Base-by-base conservation (phyloP, 352 stramenopile genomes). In the Pythium phragmiticola region DNA sequence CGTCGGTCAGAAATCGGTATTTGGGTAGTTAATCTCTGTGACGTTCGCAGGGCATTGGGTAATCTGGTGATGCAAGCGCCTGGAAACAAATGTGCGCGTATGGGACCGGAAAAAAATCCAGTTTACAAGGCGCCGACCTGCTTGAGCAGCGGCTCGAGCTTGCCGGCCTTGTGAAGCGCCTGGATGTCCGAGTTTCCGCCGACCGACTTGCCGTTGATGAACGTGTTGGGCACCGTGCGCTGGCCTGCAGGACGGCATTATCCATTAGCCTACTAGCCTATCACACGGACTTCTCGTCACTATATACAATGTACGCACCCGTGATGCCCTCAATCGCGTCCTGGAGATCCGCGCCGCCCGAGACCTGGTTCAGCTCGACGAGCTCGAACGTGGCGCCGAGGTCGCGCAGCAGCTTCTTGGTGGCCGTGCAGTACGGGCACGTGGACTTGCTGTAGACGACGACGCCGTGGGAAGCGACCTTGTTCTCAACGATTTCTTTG, bases 171-270 rank as follows among this genome's bases (percentile, higher is more conserved):
- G 64, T 92, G 80, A 48, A 97, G 84, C 45, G 73, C 77, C 63
- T 98, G 87, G 47, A 95, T 92, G 69, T 98, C 92, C 76, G 98
- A 96, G 77, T 98, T 97, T 65, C 97, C 97, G 53, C 97, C 97
- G 54, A 99, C 74, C 68, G 94, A 95, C 69, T 96, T 88, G 70
- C 93, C 92, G 45, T 89, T 87, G 53, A 99, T 89, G 76, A 99
- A 99, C 12, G 98, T 90, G 81, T 99, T 99, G 11, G 97, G 97
- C 57, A 99, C 96, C 28, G 95, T 98, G 64, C 80, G 80, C 72
- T 98, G 94, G 60, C 93, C 96, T 59, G 86, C 2, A 52, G 12
- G 30, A 48, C 17, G 2, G 34, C 30, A 51, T 14, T 16, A 23
- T 34, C 14, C 8, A 23, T 23, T 23, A 8, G 42, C 14, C 7